Evolutionary conservation across 768 basidiomycete species (phyloP), one percentile per base, ranked within the genome.

Genomic region (Psilocybe subaeruginosa): DNA sequence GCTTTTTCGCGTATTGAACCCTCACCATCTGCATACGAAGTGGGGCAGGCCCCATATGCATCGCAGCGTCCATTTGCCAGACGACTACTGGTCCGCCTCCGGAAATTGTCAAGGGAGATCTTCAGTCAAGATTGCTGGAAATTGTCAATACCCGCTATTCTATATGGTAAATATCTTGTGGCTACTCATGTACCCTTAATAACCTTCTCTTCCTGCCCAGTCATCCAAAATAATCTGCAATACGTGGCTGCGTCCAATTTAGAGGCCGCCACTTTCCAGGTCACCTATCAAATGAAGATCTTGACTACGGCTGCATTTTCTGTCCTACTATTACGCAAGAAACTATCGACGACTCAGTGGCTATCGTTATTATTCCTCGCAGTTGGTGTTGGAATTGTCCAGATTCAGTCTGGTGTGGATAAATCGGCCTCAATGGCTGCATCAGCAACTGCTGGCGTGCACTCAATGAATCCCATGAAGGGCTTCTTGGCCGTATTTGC

Each of bases 241-340:
- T 98, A 94, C 74, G 89, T 96, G 56, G 96, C 96, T 35, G 93
- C 92, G 4, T 90, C 92, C 46, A 98, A 99, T 74, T 80, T 99
- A 62, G 90, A 95, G 66, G 95, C 93, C 14, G 95, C 96, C 19
- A 97, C 95, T 14, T 99, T 99, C 76, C 96, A 97, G 75, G 95
- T 97, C 72, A 93, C 89, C 47, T 96, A 96, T 75, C 95, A 97
- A 74, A 97, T 97, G 95, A 97, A 97, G 76, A 95, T 97, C 70
- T 86, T 97, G 66, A 96, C 95, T 39, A 97, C 95, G 19, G 95
- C 93, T 16, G 91, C 83, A 43, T 95, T 95, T 74, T 93, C 92
- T 19, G 93, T 95, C 46, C 67, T 92, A 4, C 80, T 97, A 30
- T 82, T 96, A 30, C 86, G 92, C 63, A 91, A 89, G 70, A 86